Base-by-base conservation (phyloP, 352 stramenopile species). In the Globisporangium radiosum region DNA sequence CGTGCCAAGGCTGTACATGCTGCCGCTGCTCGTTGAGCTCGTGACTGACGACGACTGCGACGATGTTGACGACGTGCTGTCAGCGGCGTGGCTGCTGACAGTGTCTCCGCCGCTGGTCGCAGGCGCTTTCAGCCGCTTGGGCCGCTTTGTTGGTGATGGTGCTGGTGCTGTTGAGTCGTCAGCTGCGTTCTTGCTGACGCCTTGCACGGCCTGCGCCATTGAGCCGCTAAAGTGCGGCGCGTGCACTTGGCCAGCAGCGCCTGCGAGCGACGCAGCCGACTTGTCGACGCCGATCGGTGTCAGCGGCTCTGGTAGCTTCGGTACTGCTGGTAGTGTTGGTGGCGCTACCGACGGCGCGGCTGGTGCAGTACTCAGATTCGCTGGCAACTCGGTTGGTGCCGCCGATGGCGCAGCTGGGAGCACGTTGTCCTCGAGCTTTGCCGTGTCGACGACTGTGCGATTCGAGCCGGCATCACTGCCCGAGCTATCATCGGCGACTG, bases 1-100 rank as follows among this genome's bases (percentile, higher is more conserved):
- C 40, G 76, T 72, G 19, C 70, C 78, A 55, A 92, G 66, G 51
- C 64, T 84, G 69, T 87, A 88, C 7, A 69, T 73, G 1, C 63
- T 72, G 33, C 69, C 77, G 13, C 69, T 71, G 8, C 72, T 81
- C 38, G 63, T n/a, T 61, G 78, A 58, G 72, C 70, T 73, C 37
- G 83, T 71, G 1, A 78, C 73, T 33, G 25, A 33, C 25, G 25
- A 33, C 9, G 75, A 60, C 3, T 64, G 62, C 4, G 54, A 7
- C 3, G 43, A 17, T 58, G 60, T 72, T 65, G 25, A 7, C 36
- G 33, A 38, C 50, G 50, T 33, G 2, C 25, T 33, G 25, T 33
- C 25, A 33, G 25, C 25, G 25, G 72, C n/a, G 47, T 74, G 52
- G 2, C 40, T 59, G 3, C 48, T 33, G 25, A 1, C 25, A 33